Conservation (phyloP, 345 rosid species). For the Murraya koenigii region DNA sequence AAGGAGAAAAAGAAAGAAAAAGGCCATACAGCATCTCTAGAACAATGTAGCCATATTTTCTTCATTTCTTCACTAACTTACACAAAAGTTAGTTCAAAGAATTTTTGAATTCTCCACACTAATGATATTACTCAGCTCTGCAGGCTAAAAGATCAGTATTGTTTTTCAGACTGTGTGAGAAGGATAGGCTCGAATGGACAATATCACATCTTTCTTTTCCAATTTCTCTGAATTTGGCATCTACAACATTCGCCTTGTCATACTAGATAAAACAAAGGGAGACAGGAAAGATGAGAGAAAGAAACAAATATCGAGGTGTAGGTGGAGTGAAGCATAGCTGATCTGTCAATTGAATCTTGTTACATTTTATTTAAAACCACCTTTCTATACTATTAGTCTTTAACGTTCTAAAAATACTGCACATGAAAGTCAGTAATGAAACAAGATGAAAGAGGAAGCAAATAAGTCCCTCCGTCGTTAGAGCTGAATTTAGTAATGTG, state of each 20-base stretch:
- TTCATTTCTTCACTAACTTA: slow-evolving; percentile 39
- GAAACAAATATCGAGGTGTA: no score
- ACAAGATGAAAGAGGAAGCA: not conserved
- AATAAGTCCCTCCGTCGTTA: not conserved
- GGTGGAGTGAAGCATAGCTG: no score
- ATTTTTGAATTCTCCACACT: slow-evolving; percentile 93
- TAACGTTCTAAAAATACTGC: not conserved
- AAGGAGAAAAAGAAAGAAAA: slow-evolving; percentile 13
- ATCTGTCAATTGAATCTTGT: no score
- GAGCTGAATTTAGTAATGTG: no score
- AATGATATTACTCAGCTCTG: slow-evolving; percentile 93
- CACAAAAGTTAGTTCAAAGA: slow-evolving; percentile 83
- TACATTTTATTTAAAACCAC: no score
- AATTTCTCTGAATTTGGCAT: not conserved
- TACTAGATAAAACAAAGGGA: no score
- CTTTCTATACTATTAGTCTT: no score
- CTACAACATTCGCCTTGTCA: no score
- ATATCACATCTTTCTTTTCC: no score
- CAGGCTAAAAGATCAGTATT: slow-evolving; percentile 27
- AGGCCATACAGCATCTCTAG: slow-evolving; percentile 15
- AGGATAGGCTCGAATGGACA: no score
- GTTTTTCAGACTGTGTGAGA: not conserved
- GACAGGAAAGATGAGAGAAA: no score
- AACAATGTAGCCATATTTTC: slow-evolving; percentile 9
- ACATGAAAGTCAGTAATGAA: not conserved